Evolutionary conservation across 352 stramenopile species (phyloP).

Genomic region (Phytophthora capsici): DNA sequence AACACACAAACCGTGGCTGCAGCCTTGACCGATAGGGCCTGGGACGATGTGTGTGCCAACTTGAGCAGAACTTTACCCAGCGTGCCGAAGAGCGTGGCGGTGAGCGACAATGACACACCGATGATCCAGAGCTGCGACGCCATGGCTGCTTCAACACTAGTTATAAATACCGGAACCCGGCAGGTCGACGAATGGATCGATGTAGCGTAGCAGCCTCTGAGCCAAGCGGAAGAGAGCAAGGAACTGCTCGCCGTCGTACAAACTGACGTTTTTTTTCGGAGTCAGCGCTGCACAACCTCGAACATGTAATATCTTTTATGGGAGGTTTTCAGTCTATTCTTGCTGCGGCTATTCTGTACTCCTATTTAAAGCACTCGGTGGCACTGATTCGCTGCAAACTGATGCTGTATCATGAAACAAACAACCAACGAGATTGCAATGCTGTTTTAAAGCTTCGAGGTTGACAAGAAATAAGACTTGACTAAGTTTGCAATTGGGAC

Average conservation of each 20-base stretch:
- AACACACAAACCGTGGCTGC: constrained; percentile 83
- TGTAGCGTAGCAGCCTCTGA: constrained; percentile 2
- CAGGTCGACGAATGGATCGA: constrained; percentile 7
- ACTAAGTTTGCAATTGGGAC: constrained; percentile 6
- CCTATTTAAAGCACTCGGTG: no score
- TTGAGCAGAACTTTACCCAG: constrained; percentile 90
- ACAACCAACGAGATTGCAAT: constrained; percentile 7
- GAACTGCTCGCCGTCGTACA: constrained; percentile 8
- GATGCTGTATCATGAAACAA: no score
- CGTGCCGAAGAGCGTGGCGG: constrained; percentile 85
- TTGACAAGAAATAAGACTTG: constrained; percentile 1
- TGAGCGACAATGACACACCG: constrained; percentile 79
- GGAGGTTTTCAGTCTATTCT: constrained; percentile 25
- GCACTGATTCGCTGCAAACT: no score
- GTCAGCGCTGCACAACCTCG: constrained; percentile 10
- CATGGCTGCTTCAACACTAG: constrained; percentile 37
- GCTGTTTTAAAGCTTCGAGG: background rate
- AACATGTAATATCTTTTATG: constrained; percentile 16
- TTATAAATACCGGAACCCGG: constrained; percentile 27
- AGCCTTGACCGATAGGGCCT: constrained; percentile 63
- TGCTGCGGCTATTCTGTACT: no score
- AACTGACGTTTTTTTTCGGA: constrained; percentile 38
- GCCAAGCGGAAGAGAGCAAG: constrained; percentile 31
- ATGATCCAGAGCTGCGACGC: constrained; percentile 66
- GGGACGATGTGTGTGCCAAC: constrained; percentile 72